phyloP scores from a whole-genome alignment of 257 asterid species.

The Capsicum baccatum region DNA sequence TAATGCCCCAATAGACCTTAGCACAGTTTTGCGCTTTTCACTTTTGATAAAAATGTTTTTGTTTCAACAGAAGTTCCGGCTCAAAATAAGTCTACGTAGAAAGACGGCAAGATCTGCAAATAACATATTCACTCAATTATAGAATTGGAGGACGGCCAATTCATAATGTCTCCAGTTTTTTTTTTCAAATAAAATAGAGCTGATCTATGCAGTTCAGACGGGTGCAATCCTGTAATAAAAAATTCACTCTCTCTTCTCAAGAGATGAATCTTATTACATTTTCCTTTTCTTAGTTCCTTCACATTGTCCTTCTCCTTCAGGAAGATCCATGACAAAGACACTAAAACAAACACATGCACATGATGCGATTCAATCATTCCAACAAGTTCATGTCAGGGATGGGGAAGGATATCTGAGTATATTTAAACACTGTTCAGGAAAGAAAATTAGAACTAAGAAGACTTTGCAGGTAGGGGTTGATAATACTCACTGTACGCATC shows the following conservation, averaged over 20 bases:
- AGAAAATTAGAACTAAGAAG: background rate
- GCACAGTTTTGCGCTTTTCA: too few species aligned
- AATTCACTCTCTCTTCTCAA: background rate
- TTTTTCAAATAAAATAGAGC: background rate
- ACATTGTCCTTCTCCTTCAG: slow-evolving; percentile 8
- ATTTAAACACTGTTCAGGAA: slow-evolving; percentile 3
- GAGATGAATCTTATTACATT: background rate
- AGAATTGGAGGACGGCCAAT: background rate
- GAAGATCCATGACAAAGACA: slow-evolving; percentile 20
- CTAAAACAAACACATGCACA: background rate
- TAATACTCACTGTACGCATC: slow-evolving; percentile 87
- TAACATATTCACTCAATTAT: slow-evolving; percentile 8
- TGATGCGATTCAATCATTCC: slow-evolving; percentile 1
- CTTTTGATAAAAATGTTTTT: too few species aligned
- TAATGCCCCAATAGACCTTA: too few species aligned
- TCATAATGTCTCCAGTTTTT: background rate
- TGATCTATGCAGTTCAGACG: slow-evolving; percentile 8
- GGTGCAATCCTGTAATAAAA: slow-evolving; percentile 7
- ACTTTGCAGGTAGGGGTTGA: slow-evolving; percentile 27
- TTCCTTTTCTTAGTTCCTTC: slow-evolving; percentile 3
- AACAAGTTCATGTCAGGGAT: background rate
- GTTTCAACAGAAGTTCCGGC: slow-evolving; percentile 8
- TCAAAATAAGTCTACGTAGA: background rate
- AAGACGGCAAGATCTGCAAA: background rate
- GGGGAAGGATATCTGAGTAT: background rate